Percentiles rank a stretch among this genome's conserved stretches.
Evolutionary conservation across 176 grass and related monocot genomes (phyloP).

Genomic region (Secale cereale): DNA sequence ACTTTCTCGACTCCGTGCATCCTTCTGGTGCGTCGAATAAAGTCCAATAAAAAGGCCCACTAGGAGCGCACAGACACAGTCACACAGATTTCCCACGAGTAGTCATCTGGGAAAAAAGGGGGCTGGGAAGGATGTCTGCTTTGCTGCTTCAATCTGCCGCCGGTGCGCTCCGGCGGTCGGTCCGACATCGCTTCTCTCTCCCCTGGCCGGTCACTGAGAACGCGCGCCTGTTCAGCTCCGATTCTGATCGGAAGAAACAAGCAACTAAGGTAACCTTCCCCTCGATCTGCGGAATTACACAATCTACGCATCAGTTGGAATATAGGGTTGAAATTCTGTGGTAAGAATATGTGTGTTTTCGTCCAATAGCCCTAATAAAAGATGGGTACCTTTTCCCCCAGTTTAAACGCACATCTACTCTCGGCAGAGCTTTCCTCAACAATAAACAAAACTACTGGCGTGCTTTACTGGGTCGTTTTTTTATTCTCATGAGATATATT

Average conservation of each 20-base stretch:
- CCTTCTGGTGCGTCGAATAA: too few species aligned
- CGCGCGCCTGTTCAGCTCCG: neutral
- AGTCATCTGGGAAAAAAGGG: too few species aligned
- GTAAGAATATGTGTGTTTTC: neutral
- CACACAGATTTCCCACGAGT: too few species aligned
- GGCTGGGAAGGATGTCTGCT: neutral
- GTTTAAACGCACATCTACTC: neutral
- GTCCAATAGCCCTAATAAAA: neutral
- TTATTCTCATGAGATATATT: too few species aligned
- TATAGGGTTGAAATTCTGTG: neutral
- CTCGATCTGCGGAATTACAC: neutral
- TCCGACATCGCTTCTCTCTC: neutral
- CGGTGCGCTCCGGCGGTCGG: neutral
- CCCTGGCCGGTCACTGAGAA: neutral
- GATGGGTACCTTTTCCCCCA: too few species aligned
- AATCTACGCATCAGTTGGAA: neutral
- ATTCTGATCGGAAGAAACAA: neutral
- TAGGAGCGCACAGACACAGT: too few species aligned
- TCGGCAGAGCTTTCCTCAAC: too few species aligned
- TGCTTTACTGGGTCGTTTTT: too few species aligned
- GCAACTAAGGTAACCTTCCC: neutral
- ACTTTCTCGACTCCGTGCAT: too few species aligned
- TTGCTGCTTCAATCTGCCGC: neutral
- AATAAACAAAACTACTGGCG: too few species aligned
- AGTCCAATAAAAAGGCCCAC: too few species aligned